These are phyloP conservation scores for Calonectria crousiana DNA, from an alignment of 2,329 filamentous ascomycete genomes.

Conservation along the genomic window DNA sequence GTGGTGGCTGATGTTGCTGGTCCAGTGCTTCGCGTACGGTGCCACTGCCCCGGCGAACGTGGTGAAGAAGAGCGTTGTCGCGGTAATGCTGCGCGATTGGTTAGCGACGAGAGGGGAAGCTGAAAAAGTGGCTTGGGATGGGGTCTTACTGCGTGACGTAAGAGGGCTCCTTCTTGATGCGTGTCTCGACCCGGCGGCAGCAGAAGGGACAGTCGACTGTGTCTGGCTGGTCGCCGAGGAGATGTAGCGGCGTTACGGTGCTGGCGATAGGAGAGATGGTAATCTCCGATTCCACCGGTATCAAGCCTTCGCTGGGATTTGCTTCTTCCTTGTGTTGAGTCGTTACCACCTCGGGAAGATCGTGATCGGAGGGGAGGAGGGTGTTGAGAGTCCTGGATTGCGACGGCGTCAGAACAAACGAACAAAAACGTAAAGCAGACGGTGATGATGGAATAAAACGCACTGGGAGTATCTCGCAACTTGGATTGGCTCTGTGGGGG, in stretches of 20 bases:
- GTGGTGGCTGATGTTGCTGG: constrained; percentile 34
- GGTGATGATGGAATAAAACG: not conserved
- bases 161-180: constrained; percentile 39
- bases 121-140: not conserved
- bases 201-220: constrained; percentile 43
- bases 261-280: not conserved
- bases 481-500: not conserved
- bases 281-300: constrained; percentile 26
- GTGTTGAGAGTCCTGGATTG: constrained; percentile 10
- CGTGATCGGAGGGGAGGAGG: constrained; percentile 25
- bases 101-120: not conserved
- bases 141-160: constrained; percentile 37
- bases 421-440: not conserved
- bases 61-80: constrained; percentile 35
- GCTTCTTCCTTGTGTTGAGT: not conserved
- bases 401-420: not conserved
- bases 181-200: constrained; percentile 31
- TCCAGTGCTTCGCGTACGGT: constrained; percentile 37
- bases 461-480: constrained; percentile 1
- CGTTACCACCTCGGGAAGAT: constrained; percentile 35
- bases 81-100: constrained; percentile 26
- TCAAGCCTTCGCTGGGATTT: constrained; percentile 30
- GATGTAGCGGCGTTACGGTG: constrained; percentile 36
- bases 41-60: constrained; percentile 36
- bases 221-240: constrained; percentile 41